Percentiles rank a stretch among this genome's conserved stretches.
Evolutionary conservation across 2,329 filamentous ascomycete species (phyloP).

Genomic region (Exophiala sideris): DNA sequence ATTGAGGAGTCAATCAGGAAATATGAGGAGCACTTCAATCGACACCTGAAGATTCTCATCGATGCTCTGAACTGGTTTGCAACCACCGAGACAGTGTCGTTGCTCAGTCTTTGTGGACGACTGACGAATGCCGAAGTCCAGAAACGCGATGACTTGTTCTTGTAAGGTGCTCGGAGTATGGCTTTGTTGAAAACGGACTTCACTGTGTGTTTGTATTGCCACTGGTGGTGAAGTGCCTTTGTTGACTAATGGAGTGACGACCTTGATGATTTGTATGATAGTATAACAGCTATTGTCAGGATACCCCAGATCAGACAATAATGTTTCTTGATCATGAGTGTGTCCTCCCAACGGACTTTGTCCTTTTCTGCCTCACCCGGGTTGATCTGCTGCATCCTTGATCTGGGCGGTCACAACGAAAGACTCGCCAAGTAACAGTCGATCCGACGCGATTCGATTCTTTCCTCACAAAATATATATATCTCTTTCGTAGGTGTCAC

Average conservation of each 20-base stretch:
- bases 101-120: constrained; percentile 80
- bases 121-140: constrained; percentile 47
- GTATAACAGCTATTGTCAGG: not conserved
- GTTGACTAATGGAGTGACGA: not conserved
- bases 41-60: constrained; percentile 87
- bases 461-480: no score
- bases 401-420: not conserved
- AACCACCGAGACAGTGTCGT: constrained; percentile 91
- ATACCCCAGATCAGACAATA: not conserved
- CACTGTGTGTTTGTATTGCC: no score
- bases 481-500: no score
- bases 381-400: not conserved
- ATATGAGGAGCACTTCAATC: constrained; percentile 89
- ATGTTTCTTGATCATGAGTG: not conserved
- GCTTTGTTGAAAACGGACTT: not conserved
- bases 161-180: constrained; percentile 2
- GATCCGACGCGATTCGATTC: not conserved
- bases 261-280: not conserved
- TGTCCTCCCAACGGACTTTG: not conserved
- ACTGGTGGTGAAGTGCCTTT: not conserved
- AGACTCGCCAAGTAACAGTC: not conserved
- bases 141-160: constrained; percentile 25
- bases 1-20: constrained; percentile 83
- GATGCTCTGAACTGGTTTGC: constrained; percentile 96
- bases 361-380: not conserved